phyloP scores from a whole-genome alignment of 176 grass and related monocot genomes.

The Oryza nivara region DNA sequence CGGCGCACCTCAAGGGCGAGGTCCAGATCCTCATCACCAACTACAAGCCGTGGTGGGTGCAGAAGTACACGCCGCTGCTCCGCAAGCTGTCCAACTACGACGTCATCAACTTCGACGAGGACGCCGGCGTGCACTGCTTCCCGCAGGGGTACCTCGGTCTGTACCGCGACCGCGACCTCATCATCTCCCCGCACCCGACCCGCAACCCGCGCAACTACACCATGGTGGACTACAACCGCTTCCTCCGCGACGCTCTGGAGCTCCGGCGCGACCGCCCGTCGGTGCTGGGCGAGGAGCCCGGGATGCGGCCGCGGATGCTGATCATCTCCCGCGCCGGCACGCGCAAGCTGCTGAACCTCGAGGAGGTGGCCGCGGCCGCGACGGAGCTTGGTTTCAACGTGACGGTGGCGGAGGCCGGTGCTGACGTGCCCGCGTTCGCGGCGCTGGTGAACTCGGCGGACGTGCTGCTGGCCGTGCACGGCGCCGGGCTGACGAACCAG shows the following conservation, averaged over 20 bases:
- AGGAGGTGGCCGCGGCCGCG: constrained; percentile 40
- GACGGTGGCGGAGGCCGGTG: constrained; percentile 41
- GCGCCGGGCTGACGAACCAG: constrained; percentile 64
- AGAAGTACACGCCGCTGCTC: constrained; percentile 65
- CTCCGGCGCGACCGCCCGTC: constrained; percentile 43
- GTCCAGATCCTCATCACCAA: constrained; percentile 73
- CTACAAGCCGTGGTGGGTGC: constrained; percentile 67
- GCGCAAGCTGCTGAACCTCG: constrained; percentile 56
- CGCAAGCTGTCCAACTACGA: constrained; percentile 61
- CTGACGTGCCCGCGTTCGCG: constrained; percentile 57
- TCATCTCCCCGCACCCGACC: constrained; percentile 58
- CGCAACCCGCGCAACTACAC: constrained; percentile 63
- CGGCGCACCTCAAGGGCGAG: constrained; percentile 59
- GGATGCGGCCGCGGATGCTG: constrained; percentile 51
- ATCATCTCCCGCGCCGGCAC: constrained; percentile 58
- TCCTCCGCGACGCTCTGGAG: constrained; percentile 53
- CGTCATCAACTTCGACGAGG: constrained; percentile 65
- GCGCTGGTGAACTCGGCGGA: constrained; percentile 59
- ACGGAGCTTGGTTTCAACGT: constrained; percentile 68
- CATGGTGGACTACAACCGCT: constrained; percentile 68
- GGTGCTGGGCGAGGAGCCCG: constrained; percentile 48
- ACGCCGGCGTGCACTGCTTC: constrained; percentile 72
- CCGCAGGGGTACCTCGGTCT: constrained; percentile 46
- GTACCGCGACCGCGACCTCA: constrained; percentile 71
- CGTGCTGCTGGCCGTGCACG: constrained; percentile 66